phyloP scores from a whole-genome alignment of 192 early-diverging fungal genomes.

The Gonapodya prolifera region DNA sequence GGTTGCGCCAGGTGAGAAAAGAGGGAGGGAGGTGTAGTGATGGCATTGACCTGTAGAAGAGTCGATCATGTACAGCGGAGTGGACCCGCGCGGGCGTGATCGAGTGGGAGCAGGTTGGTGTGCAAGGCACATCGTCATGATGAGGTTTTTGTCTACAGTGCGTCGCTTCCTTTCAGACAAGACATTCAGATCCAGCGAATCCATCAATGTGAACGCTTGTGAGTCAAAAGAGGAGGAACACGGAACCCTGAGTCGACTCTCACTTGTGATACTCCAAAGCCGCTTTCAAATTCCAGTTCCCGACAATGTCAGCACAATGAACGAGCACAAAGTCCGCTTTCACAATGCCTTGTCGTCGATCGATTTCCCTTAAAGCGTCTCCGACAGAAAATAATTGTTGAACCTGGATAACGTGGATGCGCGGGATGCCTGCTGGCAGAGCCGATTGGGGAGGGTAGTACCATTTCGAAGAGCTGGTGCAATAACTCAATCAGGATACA shows the following conservation, averaged over 20 bases:
- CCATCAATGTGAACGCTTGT: background rate
- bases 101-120: background rate
- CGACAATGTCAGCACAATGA: slow-evolving; percentile 66
- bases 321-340: slow-evolving; percentile 85
- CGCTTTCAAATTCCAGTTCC: slow-evolving; percentile 70
- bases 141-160: slow-evolving; percentile 60
- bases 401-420: slow-evolving; percentile 54
- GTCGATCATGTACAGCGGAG: background rate
- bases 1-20: background rate
- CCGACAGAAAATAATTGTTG: slow-evolving; percentile 69
- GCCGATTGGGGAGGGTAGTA: slow-evolving; percentile 25
- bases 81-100: background rate
- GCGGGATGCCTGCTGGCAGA: slow-evolving; percentile 28
- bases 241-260: background rate
- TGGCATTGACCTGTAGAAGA: background rate
- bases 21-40: background rate
- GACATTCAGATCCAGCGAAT: background rate
- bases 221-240: background rate
- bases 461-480: slow-evolving; percentile 55
- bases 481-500: slow-evolving; percentile 1
- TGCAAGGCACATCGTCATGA: slow-evolving; percentile 74
- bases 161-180: slow-evolving; percentile 34
- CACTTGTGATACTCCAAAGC: slow-evolving; percentile 67
- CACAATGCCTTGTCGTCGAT: slow-evolving; percentile 57
- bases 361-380: slow-evolving; percentile 83